Evolutionary conservation across 2,329 filamentous ascomycete species (phyloP), one percentile per base, ranked within the genome.

Genomic region (Coleophoma cylindrospora): DNA sequence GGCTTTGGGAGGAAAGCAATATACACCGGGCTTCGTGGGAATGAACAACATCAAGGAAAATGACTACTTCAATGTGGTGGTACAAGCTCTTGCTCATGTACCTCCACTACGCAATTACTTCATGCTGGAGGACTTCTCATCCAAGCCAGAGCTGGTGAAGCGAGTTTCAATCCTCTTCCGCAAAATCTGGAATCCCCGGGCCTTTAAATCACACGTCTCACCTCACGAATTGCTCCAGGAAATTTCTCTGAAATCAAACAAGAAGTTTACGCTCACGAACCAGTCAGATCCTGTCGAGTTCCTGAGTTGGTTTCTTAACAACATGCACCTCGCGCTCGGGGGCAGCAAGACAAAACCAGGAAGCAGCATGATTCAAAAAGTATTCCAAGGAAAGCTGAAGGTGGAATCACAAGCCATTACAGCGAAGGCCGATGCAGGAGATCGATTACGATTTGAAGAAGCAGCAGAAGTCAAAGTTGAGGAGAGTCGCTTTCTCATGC

Each of bases 11-110:
- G 90, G 90, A 55, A 89, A 87, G 68, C 83, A 87, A 66, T 99
- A 99, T 70, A 86, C 86, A 57, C 94, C 94, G 17, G 92, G 94
- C 6, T 99, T 91, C 66, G 90, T 99, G 54, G 94, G 94, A 58
- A 95, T 99, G 89, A 99, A 99, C 77, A 99, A 99, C 71, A 96
- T 99, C 77, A 99, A 99, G 70, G 90, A 94, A 51, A 99, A 99
- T 71, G 94, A 99, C 74, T 99, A 99, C 72, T 80, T 97, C 64
- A 99, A 99, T 66, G 92, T 96, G 22, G 81, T 96, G 3, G 86
- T 95, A 45, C 94, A 99, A 68, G 86, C 91, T 7, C 78, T 99
- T 36, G 86, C 92, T 3, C 94, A 99, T 68, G 90, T 97, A 22
- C 75, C 84, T 17, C 92, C 94, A 4, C 74, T 99, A 58, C 84